A percentile compares a stretch with the other conserved stretches of the same genome.
phyloP scores from a whole-genome alignment of 2,329 filamentous ascomycete species.

The Cryphonectria radicalis region DNA sequence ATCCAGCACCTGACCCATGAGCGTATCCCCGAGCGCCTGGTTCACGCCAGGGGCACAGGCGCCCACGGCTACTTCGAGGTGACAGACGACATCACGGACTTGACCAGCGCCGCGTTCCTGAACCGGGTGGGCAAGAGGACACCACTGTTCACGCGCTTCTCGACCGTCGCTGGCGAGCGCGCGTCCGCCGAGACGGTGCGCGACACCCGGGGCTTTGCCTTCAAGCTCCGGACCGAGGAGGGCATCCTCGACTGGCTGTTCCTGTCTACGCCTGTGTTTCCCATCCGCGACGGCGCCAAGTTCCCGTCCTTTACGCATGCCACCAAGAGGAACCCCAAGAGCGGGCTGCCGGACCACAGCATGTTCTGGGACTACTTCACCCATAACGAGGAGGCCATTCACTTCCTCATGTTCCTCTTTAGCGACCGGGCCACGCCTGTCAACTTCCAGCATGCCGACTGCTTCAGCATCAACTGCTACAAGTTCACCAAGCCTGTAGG shows the following conservation, averaged over 20 bases:
- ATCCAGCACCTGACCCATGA: constrained; percentile 19
- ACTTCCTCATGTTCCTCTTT: constrained; percentile 57
- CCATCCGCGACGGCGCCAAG: constrained; percentile 52
- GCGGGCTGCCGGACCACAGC: constrained; percentile 12
- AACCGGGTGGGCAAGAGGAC: constrained; percentile 58
- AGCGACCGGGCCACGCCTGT: constrained; percentile 52
- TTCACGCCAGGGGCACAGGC: constrained; percentile 54
- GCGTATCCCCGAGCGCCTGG: constrained; percentile 36
- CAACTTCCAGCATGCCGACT: constrained; percentile 51
- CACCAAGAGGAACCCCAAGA: constrained; percentile 18
- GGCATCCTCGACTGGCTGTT: constrained; percentile 63
- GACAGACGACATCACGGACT: constrained; percentile 60
- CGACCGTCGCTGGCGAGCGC: constrained; percentile 19
- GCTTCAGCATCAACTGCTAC: constrained; percentile 53
- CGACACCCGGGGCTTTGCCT: constrained; percentile 67
- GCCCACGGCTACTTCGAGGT: constrained; percentile 64
- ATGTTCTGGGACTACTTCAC: constrained; percentile 39
- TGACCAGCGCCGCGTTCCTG: constrained; percentile 60
- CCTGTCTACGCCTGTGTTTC: constrained; percentile 44
- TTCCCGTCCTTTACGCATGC: constrained; percentile 45
- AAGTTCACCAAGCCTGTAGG: constrained; percentile 44
- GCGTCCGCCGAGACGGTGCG: constrained; percentile 58
- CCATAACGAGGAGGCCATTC: constrained; percentile 51
- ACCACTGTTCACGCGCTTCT: constrained; percentile 41
- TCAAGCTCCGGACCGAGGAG: constrained; percentile 67